A percentile compares a stretch with the other conserved stretches of the same genome.
phyloP scores from a whole-genome alignment of 768 basidiomycete genomes.

The Mycena vulgaris region DNA sequence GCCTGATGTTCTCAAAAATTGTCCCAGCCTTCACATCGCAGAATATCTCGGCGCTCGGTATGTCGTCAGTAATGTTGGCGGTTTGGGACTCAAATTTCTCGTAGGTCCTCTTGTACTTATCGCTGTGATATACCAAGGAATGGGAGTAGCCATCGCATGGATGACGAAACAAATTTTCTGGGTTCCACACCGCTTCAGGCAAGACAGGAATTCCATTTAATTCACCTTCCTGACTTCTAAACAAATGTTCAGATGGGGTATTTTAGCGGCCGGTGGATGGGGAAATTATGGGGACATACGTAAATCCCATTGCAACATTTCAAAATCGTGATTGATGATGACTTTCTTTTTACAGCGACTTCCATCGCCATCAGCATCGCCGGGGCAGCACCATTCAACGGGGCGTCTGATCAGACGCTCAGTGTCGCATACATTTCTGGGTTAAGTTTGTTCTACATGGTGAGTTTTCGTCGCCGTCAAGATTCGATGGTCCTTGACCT shows the following conservation, averaged over 20 bases:
- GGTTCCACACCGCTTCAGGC: constrained; percentile 84
- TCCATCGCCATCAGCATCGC: constrained; percentile 77
- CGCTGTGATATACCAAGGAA: constrained; percentile 70
- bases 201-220: constrained; percentile 38
- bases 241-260: constrained; percentile 53
- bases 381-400: constrained; percentile 73
- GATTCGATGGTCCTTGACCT: too few species aligned
- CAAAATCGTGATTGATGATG: neutral
- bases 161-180: constrained; percentile 76
- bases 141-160: constrained; percentile 71
- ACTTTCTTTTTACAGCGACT: constrained; percentile 61
- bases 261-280: constrained; percentile 80
- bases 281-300: constrained; percentile 81
- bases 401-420: constrained; percentile 68
- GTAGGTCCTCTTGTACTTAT: constrained; percentile 76
- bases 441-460: constrained; percentile 73
- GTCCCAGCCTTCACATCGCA: constrained; percentile 74
- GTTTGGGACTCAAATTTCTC: neutral
- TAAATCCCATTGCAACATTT: constrained; percentile 50
- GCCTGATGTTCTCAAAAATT: constrained; percentile 81
- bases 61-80: constrained; percentile 13
- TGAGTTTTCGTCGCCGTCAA: constrained; percentile 46
- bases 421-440: constrained; percentile 78
- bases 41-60: constrained; percentile 71
- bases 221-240: neutral